Evolutionary conservation across 345 rosid genomes (phyloP).

Genomic region (Pistacia vera): DNA sequence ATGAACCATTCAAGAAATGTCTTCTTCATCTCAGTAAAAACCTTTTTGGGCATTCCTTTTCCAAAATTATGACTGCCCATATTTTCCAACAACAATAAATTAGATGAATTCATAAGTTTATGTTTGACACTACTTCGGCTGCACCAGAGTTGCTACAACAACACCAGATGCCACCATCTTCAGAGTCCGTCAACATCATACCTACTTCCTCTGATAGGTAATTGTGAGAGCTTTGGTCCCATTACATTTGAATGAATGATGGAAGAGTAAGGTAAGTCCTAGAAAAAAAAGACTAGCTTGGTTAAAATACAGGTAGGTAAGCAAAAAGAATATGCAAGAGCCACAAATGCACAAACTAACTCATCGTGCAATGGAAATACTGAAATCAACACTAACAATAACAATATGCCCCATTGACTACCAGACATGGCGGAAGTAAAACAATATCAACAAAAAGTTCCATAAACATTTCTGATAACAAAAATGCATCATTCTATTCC

Average conservation of each 20-base stretch:
- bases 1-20: not conserved
- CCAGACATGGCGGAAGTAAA: no score
- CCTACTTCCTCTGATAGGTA: conserved; percentile 43
- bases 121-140: conserved; percentile 52
- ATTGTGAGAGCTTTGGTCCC: conserved; percentile 44
- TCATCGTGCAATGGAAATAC: not conserved
- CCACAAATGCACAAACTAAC: not conserved
- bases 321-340: conserved; percentile 16
- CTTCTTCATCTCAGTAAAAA: no score
- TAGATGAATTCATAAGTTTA: conserved; percentile 10
- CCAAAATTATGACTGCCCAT: not conserved
- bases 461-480: no score
- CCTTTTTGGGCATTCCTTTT: not conserved
- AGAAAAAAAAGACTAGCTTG: not conserved
- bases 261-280: conserved; percentile 49
- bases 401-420: not conserved
- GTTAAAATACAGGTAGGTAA: not conserved
- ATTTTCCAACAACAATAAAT: not conserved
- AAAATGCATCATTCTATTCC: not conserved
- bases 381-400: not conserved
- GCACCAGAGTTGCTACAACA: conserved; percentile 28
- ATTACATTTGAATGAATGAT: conserved; percentile 28
- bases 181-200: conserved; percentile 49
- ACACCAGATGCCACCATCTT: conserved; percentile 43
- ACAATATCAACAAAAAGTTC: no score